Evolutionary conservation across 208 protist species (phyloP), one percentile per base, ranked within the genome.

Genomic region (Trypanosomatidae sp.): DNA sequence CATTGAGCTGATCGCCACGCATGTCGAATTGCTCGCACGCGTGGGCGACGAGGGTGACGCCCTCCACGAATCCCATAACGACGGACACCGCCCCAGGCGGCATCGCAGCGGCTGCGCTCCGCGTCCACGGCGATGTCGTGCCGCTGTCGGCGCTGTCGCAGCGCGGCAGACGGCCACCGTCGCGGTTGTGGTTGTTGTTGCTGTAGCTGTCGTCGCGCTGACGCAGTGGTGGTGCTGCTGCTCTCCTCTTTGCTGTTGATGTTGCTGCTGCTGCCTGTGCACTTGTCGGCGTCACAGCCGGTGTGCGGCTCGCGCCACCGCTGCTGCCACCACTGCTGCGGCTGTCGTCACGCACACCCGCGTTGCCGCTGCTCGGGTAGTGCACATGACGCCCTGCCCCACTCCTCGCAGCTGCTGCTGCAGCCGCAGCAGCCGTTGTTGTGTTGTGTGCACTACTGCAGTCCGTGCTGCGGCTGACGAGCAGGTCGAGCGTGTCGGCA

Each of bases 1-100:
- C 13, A 42, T 76, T 86, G 0, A 71, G 33, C 54, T 88, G 85
- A 22, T 75, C 42, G 0, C n/a, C 40, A 7, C 21, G 19, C 25
- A 65, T 49, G 58, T 71, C 48, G 48, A 56, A 62, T 56, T 80
- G 64, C 42, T 66, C 52, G 1, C 69, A 58, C 23, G 68, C 61
- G 28, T 80, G 67, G 4, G 60, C 63, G 4, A 51, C 54, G 3
- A 73, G 41, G n/a, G 59, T 47, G 35, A 76, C 54, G 13, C 58
- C 42, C 11, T 46, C 35, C 1, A 74, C 43, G 18, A 47, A 24
- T 2, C 66, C 70, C 13, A 53, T 46, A 7, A 80, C 28, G 6
- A 80, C 61, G 11, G 38, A 47, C 5, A 47, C 11, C 6, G 11
- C 30, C 11, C n/a, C 30, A 35, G 11, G 30, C n/a, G n/a, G 11